Evolutionary conservation across 768 basidiomycete species (phyloP), one percentile per base, ranked within the genome.

Genomic region (Infundibulicybe gibba): DNA sequence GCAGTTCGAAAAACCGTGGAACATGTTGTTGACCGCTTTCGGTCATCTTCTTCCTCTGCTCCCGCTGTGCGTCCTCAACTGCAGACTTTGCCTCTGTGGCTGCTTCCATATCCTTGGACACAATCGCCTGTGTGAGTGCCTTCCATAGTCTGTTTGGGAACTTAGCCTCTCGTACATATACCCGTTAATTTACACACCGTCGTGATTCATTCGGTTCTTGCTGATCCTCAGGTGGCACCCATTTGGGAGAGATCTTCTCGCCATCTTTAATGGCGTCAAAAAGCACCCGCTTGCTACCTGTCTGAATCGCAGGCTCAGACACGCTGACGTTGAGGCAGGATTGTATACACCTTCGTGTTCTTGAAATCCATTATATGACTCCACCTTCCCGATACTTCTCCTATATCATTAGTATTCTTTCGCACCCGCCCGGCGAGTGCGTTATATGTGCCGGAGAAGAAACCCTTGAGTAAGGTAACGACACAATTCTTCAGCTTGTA

Each of bases 361-460:
- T 84, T 88, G 63, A 87, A 87, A 51, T 94, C 91, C 85, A 99
- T 94, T 20, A 80, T 61, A 54, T 87, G 81, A 61, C 83, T 90
- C 97, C 97, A 99, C 62, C 86, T 79, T 21, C 97, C 97, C 12
- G 79, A 79, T 32, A 99, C 68, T 60, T 97, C 94, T 4, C 94
- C 97, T 12, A 90, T 70, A 2, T 90, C 87, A 5, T 67, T 67
- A 20, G 71, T 67, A 11, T 77, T 74, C 42, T 72, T 77, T 52
- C 85, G 85, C 55, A 97, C 76, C 54, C 83, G 81, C 9, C 97
- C 97, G 5, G 81, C 65, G 49, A 99, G 79, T 32, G 86, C 83
- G 61, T 99, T 98, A 72, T 98, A 95, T 46, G 89, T 87, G 17
- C 97, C 97, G 1, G 93, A 94, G 68, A 97, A 97, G 76, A 95